Evolutionary conservation across 805 yeast species (phyloP).

Genomic region (Barnettozyma botsteinii): DNA sequence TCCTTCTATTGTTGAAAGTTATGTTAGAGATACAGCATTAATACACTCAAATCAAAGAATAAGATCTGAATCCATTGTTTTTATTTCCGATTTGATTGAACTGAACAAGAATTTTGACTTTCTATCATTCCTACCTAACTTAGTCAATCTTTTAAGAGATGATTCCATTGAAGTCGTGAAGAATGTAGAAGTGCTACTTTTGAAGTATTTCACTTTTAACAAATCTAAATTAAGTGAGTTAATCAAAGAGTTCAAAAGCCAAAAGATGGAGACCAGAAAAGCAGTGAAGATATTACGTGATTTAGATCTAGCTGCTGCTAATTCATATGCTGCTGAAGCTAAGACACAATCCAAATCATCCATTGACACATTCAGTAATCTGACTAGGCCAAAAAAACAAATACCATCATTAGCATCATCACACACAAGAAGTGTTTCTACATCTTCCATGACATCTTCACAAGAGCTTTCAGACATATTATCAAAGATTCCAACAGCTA

Average conservation of each 20-base stretch:
- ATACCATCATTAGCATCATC: background rate
- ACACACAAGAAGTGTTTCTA: constrained; percentile 3
- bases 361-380: constrained; percentile 23
- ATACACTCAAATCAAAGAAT: constrained; percentile 33
- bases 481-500: constrained; percentile 16
- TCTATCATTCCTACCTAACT: constrained; percentile 20
- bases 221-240: constrained; percentile 16
- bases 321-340: constrained; percentile 14
- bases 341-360: constrained; percentile 15
- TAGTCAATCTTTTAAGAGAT: constrained; percentile 24
- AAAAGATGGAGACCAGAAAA: constrained; percentile 18
- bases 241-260: constrained; percentile 18
- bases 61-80: constrained; percentile 38
- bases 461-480: constrained; percentile 15
- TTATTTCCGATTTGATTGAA: constrained; percentile 39
- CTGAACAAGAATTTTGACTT: constrained; percentile 32
- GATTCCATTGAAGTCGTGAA: constrained; percentile 22
- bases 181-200: constrained; percentile 21
- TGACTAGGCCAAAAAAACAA: constrained; percentile 11
- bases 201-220: constrained; percentile 22
- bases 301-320: constrained; percentile 18
- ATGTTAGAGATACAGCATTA: constrained; percentile 40
- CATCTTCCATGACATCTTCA: constrained; percentile 3
- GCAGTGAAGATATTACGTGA: constrained; percentile 16
- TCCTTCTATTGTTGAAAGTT: constrained; percentile 41